phyloP scores from a whole-genome alignment of 2,329 filamentous ascomycete species.

The Ceratocystis smalleyi region DNA sequence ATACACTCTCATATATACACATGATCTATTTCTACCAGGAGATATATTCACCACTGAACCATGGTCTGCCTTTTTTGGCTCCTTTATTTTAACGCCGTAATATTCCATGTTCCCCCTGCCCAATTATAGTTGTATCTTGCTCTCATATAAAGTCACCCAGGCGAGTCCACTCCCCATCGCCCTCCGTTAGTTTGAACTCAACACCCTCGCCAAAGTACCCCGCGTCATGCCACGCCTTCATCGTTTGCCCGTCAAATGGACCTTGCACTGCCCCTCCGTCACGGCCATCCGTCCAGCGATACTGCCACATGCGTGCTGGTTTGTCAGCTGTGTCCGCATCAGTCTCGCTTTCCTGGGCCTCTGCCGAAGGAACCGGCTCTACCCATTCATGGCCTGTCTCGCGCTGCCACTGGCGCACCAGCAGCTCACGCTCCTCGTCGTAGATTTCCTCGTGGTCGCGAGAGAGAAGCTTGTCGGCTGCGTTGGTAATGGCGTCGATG shows the following conservation, averaged over 20 bases:
- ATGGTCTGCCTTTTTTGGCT: neutral
- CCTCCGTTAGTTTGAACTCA: conserved; percentile 51
- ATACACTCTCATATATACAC: conserved; percentile 13
- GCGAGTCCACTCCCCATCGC: conserved; percentile 39
- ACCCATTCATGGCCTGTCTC: conserved; percentile 81
- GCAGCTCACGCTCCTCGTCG: conserved; percentile 67
- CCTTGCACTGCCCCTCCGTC: conserved; percentile 64
- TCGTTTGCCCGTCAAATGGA: conserved; percentile 68
- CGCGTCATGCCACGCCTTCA: conserved; percentile 81
- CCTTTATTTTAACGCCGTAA: neutral
- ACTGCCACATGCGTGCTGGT: conserved; percentile 56
- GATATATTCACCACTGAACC: neutral
- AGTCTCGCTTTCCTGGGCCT: conserved; percentile 19
- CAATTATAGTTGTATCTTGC: neutral
- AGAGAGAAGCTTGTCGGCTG: conserved; percentile 72
- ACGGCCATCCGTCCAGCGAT: conserved; percentile 76
- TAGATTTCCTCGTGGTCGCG: conserved; percentile 83
- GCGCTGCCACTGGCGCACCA: conserved; percentile 66
- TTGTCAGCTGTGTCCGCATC: conserved; percentile 16
- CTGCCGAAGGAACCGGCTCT: conserved; percentile 23
- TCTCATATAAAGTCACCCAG: conserved; percentile 29
- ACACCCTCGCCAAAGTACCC: conserved; percentile 89
- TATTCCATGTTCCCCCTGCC: neutral
- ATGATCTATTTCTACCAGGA: conserved; percentile 4
- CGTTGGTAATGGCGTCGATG: conserved; percentile 72